Evolutionary conservation across 148 eudicot genomes (phyloP).

Genomic region (Silene conica): DNA sequence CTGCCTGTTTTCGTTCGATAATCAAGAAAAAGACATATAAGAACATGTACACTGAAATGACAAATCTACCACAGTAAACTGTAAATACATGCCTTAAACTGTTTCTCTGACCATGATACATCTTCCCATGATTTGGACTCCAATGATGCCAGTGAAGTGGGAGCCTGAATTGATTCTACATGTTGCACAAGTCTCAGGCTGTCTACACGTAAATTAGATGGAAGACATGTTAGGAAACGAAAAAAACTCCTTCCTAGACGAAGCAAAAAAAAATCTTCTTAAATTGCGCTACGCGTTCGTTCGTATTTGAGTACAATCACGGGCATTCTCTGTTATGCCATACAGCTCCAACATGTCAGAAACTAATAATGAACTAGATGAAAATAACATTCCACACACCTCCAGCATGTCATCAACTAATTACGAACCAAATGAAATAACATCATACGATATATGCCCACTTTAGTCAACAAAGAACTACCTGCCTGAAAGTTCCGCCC

Average conservation of each 20-base stretch:
- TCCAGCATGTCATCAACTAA: no score
- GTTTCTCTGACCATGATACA: conserved; percentile 57
- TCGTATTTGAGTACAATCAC: neutral
- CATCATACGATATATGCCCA: neutral
- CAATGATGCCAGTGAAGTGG: conserved; percentile 43
- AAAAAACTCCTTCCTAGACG: neutral
- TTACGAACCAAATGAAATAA: neutral
- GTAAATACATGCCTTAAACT: conserved; percentile 42
- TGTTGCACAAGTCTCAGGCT: conserved; percentile 82
- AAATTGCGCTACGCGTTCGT: neutral
- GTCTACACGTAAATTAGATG: conserved; percentile 34
- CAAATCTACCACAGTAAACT: neutral
- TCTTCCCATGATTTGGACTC: conserved; percentile 57
- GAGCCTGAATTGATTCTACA: conserved; percentile 69
- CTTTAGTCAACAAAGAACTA: neutral
- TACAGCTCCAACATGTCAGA: neutral
- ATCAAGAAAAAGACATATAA: conserved; percentile 16
- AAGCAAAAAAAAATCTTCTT: neutral
- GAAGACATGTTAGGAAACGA: neutral
- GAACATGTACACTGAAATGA: conserved; percentile 6
- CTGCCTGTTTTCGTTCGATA: conserved; percentile 37
- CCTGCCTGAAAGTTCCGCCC: neutral
- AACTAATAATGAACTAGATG: neutral
- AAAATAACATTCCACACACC: neutral
- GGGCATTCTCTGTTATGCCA: neutral